Base-by-base conservation (phyloP, 371 early-diverging fungal genomes). In the Mortierella sp. region DNA sequence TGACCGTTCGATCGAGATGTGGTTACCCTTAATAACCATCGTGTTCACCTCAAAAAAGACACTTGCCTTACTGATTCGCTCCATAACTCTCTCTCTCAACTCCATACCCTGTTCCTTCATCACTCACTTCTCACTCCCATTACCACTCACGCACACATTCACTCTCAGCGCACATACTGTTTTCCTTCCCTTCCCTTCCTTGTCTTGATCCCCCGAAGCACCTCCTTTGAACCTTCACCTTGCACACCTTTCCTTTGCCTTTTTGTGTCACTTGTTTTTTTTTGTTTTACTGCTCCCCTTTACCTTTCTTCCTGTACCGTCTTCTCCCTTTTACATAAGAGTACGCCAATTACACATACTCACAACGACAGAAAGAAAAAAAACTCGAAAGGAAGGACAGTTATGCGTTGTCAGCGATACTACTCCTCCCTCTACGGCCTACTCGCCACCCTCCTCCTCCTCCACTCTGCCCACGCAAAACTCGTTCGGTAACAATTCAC, bases 391-490 rank as follows among this genome's bases (percentile, higher is more conserved):
- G 37, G 16, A 61, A 9, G 14, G 7, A 29, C 31, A 24, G 43
- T 74, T 79, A 63, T 61, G 65, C 2, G 44, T 24, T 39, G 89
- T 86, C 5, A 84, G 85, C 48, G 45, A 74, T 5, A 86, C 86
- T 39, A 75, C 88, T 22, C 79, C 72, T 68, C 94, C 90, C 91
- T 87, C 94, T 88, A 86, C 79, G n/a, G 87, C 92, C 41, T 70
- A 73, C 7, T 88, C 94, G 73, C 93, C 93, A 40, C 76, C 88
- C 16, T 89, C 81, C 2, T 89, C 96, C 45, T 80, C 92, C 40
- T 88, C 92, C 31, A 82, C 39, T 39, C 61, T 22, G 87, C 5
- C 37, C 19, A 31, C 2, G 61, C 34, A 37, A 37, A 61, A 19
- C 61, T 61, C 22, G 13, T 61, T 61, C 61, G 61, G 61, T 61